phyloP scores from a whole-genome alignment of 306 rosid species.

The Mimosa bimucronata region DNA sequence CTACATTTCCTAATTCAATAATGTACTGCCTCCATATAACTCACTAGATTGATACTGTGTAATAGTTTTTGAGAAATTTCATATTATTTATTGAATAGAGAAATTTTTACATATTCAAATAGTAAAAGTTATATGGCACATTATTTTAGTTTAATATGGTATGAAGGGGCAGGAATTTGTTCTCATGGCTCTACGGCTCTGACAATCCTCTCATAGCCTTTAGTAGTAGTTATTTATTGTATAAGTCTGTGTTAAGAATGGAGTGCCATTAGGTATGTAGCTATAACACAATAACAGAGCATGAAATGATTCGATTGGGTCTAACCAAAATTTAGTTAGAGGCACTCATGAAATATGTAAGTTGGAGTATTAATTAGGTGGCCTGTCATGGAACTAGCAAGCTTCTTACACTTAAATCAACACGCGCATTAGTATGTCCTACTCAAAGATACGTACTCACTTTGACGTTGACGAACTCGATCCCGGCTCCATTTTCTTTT shows the following conservation, averaged over 20 bases:
- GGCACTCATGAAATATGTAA: slow-evolving; percentile 32
- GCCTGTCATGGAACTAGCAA: slow-evolving; percentile 36
- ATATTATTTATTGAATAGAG: background rate
- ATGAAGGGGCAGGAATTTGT: background rate
- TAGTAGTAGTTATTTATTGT: slow-evolving; percentile 11
- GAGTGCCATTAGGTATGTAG: background rate
- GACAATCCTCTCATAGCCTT: background rate
- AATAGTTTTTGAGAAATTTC: background rate
- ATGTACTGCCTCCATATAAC: background rate
- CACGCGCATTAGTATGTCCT: slow-evolving; percentile 13
- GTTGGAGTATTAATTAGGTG: slow-evolving; percentile 45
- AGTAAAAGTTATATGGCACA: background rate
- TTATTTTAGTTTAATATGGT: background rate
- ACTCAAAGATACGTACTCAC: slow-evolving; percentile 37
- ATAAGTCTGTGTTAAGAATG: slow-evolving; percentile 13
- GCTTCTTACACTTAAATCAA: slow-evolving; percentile 4
- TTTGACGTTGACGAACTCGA: background rate
- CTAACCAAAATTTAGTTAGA: slow-evolving; percentile 60
- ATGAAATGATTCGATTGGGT: slow-evolving; percentile 43
- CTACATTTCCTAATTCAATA: background rate
- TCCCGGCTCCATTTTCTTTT: background rate
- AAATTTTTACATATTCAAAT: background rate
- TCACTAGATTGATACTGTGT: background rate
- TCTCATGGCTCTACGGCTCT: background rate
- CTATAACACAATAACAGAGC: slow-evolving; percentile 5